phyloP scores from a whole-genome alignment of 2,329 filamentous ascomycete species.

The Didymella sp. region DNA sequence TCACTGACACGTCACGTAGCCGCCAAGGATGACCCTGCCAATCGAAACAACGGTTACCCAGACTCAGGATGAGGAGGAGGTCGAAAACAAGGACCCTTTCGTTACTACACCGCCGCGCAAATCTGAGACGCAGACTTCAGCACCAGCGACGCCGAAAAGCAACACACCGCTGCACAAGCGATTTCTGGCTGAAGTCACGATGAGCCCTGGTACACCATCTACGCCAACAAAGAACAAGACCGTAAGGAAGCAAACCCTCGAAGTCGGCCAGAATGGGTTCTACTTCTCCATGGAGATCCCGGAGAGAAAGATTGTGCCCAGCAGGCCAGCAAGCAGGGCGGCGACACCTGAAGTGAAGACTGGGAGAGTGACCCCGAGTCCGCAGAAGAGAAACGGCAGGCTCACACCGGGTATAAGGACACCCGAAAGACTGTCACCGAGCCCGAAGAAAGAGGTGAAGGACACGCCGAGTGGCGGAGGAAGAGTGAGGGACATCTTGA shows the following conservation, averaged over 20 bases:
- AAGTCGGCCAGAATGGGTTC: conserved; percentile 30
- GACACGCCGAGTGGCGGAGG: not conserved
- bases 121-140: not conserved
- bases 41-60: not conserved
- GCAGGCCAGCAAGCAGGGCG: conserved; percentile 10
- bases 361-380: not conserved
- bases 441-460: conserved; percentile 13
- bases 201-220: conserved; percentile 19
- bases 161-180: conserved; percentile 24
- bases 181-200: conserved; percentile 26
- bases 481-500: conserved; percentile 14
- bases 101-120: conserved; percentile 15
- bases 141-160: conserved; percentile 9
- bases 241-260: conserved; percentile 8
- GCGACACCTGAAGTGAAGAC: conserved; percentile 9
- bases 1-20: conserved; percentile 18
- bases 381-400: not conserved
- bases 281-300: conserved; percentile 33
- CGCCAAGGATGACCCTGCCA: conserved; percentile 7
- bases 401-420: not conserved
- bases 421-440: conserved; percentile 1
- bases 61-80: not conserved
- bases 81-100: conserved; percentile 14
- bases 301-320: conserved; percentile 19
- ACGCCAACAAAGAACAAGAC: conserved; percentile 11